A percentile compares a stretch with the other conserved stretches of the same genome.
Evolutionary conservation across 768 basidiomycete genomes (phyloP).

Genomic region (Xerocomellus chrysenteron): DNA sequence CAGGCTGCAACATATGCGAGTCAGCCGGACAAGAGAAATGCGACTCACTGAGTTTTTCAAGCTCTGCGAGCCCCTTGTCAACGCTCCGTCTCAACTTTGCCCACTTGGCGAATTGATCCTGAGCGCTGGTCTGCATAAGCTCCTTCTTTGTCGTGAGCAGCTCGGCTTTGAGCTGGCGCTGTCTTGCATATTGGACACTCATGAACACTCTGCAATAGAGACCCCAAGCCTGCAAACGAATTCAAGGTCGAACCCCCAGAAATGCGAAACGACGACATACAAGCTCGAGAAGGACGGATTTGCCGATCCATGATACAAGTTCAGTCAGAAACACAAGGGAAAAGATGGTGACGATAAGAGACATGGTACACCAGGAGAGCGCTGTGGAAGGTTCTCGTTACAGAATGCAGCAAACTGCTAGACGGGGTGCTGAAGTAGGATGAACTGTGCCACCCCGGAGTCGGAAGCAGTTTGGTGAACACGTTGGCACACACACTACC

Average conservation of each 20-base stretch:
- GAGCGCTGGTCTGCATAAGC: conserved; percentile 85
- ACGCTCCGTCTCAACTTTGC: conserved; percentile 87
- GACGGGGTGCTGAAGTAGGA: background rate
- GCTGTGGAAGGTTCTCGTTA: conserved; percentile 1
- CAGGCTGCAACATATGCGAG: background rate
- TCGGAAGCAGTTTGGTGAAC: conserved; percentile 6
- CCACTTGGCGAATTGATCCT: conserved; percentile 99
- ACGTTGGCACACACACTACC: conserved; percentile 15
- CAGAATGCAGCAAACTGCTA: conserved; percentile 1
- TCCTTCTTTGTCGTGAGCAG: conserved; percentile 81
- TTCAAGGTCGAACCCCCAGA: conserved; percentile 5
- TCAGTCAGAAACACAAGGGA: conserved; percentile 78
- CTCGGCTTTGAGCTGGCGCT: conserved; percentile 74
- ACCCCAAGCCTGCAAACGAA: conserved; percentile 60
- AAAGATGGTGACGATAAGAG: conserved; percentile 81
- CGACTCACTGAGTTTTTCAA: conserved; percentile 87
- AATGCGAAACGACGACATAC: conserved; percentile 46
- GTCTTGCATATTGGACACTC: conserved; percentile 51
- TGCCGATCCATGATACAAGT: conserved; percentile 85
- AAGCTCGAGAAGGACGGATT: conserved; percentile 76
- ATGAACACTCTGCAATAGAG: conserved; percentile 69
- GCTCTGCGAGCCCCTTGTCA: conserved; percentile 87
- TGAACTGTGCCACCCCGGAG: background rate
- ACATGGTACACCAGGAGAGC: conserved; percentile 45
- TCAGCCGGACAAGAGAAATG: background rate